Base-by-base conservation (phyloP, 2,329 filamentous ascomycete genomes). In the Chalaropsis thielavioides region DNA sequence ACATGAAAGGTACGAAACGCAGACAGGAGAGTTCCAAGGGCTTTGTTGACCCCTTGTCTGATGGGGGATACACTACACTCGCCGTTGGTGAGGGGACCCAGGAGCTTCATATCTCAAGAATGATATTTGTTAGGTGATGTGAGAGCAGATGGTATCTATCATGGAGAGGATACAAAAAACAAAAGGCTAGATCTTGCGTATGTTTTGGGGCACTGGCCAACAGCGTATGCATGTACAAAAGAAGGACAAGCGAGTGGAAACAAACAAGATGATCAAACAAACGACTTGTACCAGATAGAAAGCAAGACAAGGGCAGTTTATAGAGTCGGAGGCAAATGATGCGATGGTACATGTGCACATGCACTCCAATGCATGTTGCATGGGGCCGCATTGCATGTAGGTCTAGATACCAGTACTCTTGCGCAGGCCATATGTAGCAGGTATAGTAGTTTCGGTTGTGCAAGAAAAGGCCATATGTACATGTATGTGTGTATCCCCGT, bases 11-110 rank as follows among this genome's bases (percentile, higher is more conserved):
- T 58, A 51, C 31, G 54, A 38, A 58, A 35, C 54, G 27, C 27
- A 58, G 31, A 38, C 54, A 58, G 31, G 31, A 58, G 54, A 58
- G 31, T 58, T 58, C 54, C 54, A 19, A 58, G 27, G 54, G 54
- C 54, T 31, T 7, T 38, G 31, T 19, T 38, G 27, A 58, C 54
- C 54, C 31, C 27, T 58, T 58, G 54, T 2, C 3, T 58, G n/a
- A 24, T 15, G 15, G 51, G 51, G 22, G 24, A 7, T n/a, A n/a
- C n/a, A n/a, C n/a, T n/a, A n/a, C n/a, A n/a, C n/a, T n/a, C n/a
- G n/a, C 24, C 17, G 22, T 56, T 19, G 27, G 24, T 19, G 27
- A 38, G 27, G n/a, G 54, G 24, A 38, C n/a, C 31, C 2, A 13
- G 13, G 10, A 35, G 27, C 54, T 35, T n/a, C 7, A 5, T 56